These are phyloP conservation scores for Fusarium udum DNA, from an alignment of 2,329 filamentous ascomycete genomes.

Conservation along the genomic window DNA sequence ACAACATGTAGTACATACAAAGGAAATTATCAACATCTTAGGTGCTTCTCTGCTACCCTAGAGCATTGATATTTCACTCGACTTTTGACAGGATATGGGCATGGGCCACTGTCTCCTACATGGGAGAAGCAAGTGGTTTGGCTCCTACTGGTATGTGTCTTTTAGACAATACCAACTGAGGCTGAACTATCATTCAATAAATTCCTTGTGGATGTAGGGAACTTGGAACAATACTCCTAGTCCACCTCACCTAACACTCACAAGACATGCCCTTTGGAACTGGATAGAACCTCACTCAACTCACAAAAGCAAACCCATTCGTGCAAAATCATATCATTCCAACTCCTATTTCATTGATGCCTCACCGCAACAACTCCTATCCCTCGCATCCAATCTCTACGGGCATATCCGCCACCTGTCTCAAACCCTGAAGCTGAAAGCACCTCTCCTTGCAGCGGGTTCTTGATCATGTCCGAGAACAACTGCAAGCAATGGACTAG, in stretches of 20 bases:
- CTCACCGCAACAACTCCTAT: neutral
- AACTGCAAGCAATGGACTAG: neutral
- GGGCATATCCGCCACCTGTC: constrained; percentile 3
- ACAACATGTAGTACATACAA: too few species aligned
- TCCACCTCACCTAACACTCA: too few species aligned
- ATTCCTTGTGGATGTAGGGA: neutral
- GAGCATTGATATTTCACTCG: accelerated
- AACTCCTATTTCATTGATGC: too few species aligned
- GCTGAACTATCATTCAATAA: neutral
- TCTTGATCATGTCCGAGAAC: neutral
- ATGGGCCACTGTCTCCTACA: too few species aligned
- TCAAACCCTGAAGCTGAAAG: neutral
- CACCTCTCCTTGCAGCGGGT: neutral
- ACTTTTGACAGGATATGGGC: neutral
- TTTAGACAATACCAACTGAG: neutral
- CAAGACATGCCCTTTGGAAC: accelerated
- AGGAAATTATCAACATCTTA: neutral
- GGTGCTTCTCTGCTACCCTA: neutral
- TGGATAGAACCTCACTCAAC: neutral
- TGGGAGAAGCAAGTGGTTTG: neutral
- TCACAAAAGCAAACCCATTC: neutral
- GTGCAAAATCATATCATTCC: neutral
- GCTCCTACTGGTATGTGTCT: neutral
- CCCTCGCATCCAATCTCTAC: neutral
- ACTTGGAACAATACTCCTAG: neutral